These are phyloP conservation scores for Rhodotorula paludigena DNA, from an alignment of 768 basidiomycete genomes.

Conservation along the genomic window DNA sequence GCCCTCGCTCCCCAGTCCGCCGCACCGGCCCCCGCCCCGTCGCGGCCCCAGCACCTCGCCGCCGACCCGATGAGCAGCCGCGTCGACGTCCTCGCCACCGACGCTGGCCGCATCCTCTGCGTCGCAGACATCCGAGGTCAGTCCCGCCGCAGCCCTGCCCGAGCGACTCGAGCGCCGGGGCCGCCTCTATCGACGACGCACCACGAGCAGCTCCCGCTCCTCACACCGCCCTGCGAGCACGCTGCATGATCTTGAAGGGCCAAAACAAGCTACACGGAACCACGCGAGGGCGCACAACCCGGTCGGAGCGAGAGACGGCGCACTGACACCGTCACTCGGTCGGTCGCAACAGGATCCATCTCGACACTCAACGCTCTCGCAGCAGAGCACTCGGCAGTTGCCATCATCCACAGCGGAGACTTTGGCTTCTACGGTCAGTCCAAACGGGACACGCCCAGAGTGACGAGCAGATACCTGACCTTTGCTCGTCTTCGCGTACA, in stretches of 20 bases:
- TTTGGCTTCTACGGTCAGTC: slow-evolving; percentile 91
- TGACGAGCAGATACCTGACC: neutral
- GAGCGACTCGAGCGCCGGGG: too few species aligned
- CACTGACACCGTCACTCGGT: neutral
- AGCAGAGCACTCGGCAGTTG: slow-evolving; percentile 77
- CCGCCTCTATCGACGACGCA: too few species aligned
- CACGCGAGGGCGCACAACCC: too few species aligned
- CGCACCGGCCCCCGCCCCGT: neutral
- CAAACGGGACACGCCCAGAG: too few species aligned
- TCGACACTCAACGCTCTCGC: slow-evolving; percentile 87
- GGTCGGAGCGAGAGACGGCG: too few species aligned
- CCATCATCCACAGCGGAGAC: slow-evolving; percentile 95
- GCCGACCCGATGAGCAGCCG: neutral
- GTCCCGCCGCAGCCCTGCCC: too few species aligned
- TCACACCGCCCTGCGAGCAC: too few species aligned
- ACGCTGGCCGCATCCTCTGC: slow-evolving; percentile 83
- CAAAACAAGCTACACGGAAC: too few species aligned
- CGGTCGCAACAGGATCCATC: slow-evolving; percentile 57
- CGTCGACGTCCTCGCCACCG: slow-evolving; percentile 38
- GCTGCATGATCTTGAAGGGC: too few species aligned
- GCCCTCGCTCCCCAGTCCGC: neutral
- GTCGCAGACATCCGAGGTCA: slow-evolving; percentile 69
- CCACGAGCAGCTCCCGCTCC: too few species aligned
- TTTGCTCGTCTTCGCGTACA: slow-evolving; percentile 43
- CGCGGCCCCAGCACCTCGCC: neutral